Evolutionary conservation across 2,329 filamentous ascomycete species (phyloP).

Genomic region (Atkinsonella hypoxylon): DNA sequence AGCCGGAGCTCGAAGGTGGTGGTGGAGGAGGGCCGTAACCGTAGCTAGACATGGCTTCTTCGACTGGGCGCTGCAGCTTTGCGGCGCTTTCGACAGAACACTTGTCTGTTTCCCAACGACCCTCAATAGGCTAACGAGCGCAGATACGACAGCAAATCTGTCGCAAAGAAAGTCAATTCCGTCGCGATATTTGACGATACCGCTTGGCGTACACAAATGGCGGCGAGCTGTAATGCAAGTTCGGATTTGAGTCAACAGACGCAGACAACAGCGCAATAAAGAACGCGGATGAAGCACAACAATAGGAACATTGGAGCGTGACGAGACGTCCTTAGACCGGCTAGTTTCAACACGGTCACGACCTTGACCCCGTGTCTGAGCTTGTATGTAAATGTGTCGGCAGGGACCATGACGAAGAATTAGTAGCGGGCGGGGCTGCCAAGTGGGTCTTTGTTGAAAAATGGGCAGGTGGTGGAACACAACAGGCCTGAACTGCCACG

Average conservation of each 20-base stretch:
- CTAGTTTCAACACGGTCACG: neutral
- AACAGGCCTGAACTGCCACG: neutral
- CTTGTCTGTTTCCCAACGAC: slow-evolving; percentile 8
- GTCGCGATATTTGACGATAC: neutral
- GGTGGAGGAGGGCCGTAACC: slow-evolving; percentile 38
- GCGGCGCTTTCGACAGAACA: slow-evolving; percentile 9
- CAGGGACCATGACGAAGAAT: neutral
- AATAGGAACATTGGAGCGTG: neutral
- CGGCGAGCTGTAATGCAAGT: neutral
- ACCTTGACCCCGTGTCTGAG: neutral
- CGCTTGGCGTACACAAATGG: neutral
- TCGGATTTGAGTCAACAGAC: neutral
- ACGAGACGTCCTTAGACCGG: neutral
- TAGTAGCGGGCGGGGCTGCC: neutral
- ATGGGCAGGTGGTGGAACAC: neutral
- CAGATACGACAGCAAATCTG: neutral
- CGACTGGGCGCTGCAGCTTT: slow-evolving; percentile 4
- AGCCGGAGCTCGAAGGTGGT: slow-evolving; percentile 22
- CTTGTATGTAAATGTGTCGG: neutral
- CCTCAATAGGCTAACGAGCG: neutral
- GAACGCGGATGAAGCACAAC: neutral
- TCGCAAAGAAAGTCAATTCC: neutral
- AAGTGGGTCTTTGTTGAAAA: neutral
- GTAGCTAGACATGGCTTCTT: slow-evolving; percentile 33
- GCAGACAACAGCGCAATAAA: neutral